Percentiles rank a stretch among this genome's conserved stretches.
phyloP scores from a whole-genome alignment of 2,329 filamentous ascomycete species.

The Cadophora gregata region DNA sequence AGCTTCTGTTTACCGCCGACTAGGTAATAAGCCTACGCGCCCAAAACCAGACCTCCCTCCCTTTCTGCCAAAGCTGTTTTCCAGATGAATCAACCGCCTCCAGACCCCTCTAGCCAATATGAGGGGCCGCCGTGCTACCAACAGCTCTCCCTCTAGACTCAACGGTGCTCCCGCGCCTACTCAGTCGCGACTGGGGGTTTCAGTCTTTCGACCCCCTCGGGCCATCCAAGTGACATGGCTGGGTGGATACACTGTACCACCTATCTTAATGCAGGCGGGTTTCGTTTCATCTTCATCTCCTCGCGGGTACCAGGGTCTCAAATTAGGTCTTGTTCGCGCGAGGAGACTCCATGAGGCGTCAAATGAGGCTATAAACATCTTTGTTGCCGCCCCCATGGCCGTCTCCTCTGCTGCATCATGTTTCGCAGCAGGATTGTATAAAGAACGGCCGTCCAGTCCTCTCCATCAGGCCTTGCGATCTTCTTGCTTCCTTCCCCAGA shows the following conservation, averaged over 20 bases:
- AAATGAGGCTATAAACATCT: constrained; percentile 38
- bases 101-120: constrained; percentile 28
- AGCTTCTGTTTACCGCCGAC: constrained; percentile 27
- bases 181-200: constrained; percentile 20
- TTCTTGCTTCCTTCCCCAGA: constrained; percentile 33
- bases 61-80: constrained; percentile 15
- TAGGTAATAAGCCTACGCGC: constrained; percentile 29
- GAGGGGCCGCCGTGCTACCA: constrained; percentile 16
- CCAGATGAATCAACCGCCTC: constrained; percentile 30
- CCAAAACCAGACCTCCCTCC: constrained; percentile 21
- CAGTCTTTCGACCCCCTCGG: constrained; percentile 19
- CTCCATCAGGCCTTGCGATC: constrained; percentile 29
- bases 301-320: constrained; percentile 26
- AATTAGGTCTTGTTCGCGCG: constrained; percentile 32
- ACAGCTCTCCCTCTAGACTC: constrained; percentile 28
- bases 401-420: constrained; percentile 29
- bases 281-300: constrained; percentile 23
- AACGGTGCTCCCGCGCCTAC: constrained; percentile 24
- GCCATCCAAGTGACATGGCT: constrained; percentile 13
- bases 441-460: constrained; percentile 37
- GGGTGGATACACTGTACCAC: constrained; percentile 12
- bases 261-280: constrained; percentile 16
- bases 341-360: constrained; percentile 31
- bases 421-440: constrained; percentile 37
- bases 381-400: constrained; percentile 33